Conservation (phyloP, 768 basidiomycete genomes). For the Russula compacta region DNA sequence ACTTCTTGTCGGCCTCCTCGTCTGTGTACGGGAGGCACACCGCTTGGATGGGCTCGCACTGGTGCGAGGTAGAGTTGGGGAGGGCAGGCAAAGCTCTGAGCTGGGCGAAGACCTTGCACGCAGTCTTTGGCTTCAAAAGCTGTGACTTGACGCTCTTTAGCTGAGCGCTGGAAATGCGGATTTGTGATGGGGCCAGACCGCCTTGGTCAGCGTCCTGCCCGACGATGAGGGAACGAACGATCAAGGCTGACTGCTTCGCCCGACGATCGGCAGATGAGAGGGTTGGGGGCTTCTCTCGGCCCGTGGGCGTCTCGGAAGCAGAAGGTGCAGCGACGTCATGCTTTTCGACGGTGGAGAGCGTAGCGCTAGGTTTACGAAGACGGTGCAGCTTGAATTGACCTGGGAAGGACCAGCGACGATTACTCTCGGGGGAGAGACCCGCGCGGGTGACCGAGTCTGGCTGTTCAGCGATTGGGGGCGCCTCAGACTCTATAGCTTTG, state of each 20-base stretch:
- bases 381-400: background rate
- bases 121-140: conserved; percentile 56
- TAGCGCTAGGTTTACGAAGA: background rate
- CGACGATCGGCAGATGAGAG: conserved; percentile 45
- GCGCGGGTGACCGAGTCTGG: too few relatives aligned
- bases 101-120: conserved; percentile 64
- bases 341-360: background rate
- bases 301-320: background rate
- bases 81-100: conserved; percentile 51
- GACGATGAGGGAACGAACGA: conserved; percentile 60
- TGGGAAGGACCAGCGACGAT: conserved; percentile 11
- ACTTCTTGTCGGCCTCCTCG: conserved; percentile 47
- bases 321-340: background rate
- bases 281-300: background rate
- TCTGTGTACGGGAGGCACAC: conserved; percentile 64
- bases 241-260: conserved; percentile 53
- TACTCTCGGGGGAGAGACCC: background rate
- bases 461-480: background rate
- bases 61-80: conserved; percentile 24
- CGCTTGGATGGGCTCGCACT: conserved; percentile 56
- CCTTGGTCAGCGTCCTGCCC: conserved; percentile 29
- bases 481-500: background rate
- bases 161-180: conserved; percentile 40
- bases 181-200: conserved; percentile 26
- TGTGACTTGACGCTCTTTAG: conserved; percentile 58